Evolutionary conservation across 345 rosid genomes (phyloP).

Genomic region (Linum lewisii): DNA sequence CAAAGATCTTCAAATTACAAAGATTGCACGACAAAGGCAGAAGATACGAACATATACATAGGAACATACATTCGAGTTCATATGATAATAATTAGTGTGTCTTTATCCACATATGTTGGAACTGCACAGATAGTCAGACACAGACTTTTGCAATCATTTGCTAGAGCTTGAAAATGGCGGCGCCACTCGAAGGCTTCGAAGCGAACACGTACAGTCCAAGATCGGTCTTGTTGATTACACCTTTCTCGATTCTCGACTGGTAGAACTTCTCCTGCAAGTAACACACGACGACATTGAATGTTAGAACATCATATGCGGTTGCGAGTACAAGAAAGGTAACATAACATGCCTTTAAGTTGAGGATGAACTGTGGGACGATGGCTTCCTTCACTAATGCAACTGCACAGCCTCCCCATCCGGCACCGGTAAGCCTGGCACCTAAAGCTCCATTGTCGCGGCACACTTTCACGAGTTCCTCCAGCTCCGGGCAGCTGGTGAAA

Average conservation of each 20-base stretch:
- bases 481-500: slow-evolving; percentile 67
- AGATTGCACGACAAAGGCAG: no score
- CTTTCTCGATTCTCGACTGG: slow-evolving; percentile 62
- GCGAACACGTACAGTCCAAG: slow-evolving; percentile 87
- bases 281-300: not conserved
- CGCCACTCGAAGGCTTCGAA: slow-evolving; percentile 96
- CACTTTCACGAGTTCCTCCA: slow-evolving; percentile 76
- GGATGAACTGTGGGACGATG: slow-evolving; percentile 73
- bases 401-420: slow-evolving; percentile 99
- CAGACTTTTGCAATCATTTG: no score
- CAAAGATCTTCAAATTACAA: no score
- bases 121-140: no score
- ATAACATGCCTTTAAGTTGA: slow-evolving; percentile 57
- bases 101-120: no score
- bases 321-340: not conserved
- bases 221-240: slow-evolving; percentile 52
- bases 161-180: slow-evolving; percentile 77
- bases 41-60: no score
- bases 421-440: slow-evolving; percentile 96
- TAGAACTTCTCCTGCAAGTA: slow-evolving; percentile 63
- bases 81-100: no score
- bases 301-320: no score
- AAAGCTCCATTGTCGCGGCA: slow-evolving; percentile 64
- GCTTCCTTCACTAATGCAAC: slow-evolving; percentile 80
- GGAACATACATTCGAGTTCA: no score